These are phyloP conservation scores for Aspergillus sojae DNA, from an alignment of 2,329 filamentous ascomycete species.

Conservation along the genomic window DNA sequence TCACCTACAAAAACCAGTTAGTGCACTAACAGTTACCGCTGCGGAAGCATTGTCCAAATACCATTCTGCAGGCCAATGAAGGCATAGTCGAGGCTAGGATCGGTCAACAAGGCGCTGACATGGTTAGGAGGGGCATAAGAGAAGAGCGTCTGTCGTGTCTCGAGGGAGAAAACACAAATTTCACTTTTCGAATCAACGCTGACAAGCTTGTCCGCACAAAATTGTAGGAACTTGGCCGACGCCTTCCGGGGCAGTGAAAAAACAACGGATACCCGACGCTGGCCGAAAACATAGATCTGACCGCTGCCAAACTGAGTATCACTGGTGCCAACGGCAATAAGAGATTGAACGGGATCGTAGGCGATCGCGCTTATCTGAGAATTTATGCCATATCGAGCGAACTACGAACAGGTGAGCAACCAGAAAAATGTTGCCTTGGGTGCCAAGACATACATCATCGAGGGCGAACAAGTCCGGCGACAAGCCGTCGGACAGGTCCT, in stretches of 20 bases:
- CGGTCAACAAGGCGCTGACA: constrained; percentile 74
- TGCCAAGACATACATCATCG: constrained; percentile 66
- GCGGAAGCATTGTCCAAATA: constrained; percentile 23
- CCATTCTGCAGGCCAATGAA: constrained; percentile 79
- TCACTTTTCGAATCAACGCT: constrained; percentile 86
- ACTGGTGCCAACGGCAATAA: constrained; percentile 87
- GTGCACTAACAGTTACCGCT: not conserved
- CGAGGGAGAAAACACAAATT: constrained; percentile 78
- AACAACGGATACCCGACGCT: constrained; percentile 74
- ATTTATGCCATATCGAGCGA: constrained; percentile 79
- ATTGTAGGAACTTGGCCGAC: constrained; percentile 77
- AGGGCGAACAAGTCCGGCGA: constrained; percentile 76
- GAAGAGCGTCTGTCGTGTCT: constrained; percentile 66
- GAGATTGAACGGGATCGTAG: constrained; percentile 91
- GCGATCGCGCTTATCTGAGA: constrained; percentile 76
- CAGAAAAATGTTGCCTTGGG: constrained; percentile 29
- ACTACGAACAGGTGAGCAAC: constrained; percentile 34
- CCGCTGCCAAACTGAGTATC: constrained; percentile 84
- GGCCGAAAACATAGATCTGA: constrained; percentile 86
- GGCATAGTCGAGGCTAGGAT: constrained; percentile 91
- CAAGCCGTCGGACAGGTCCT: constrained; percentile 83
- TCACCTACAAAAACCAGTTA: constrained; percentile 59
- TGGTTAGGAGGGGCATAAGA: constrained; percentile 76
- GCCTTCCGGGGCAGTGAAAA: constrained; percentile 71
- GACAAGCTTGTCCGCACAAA: constrained; percentile 82